These are phyloP conservation scores for Bacterosira constricta DNA, from an alignment of 108 stramenopile species.

Conservation along the genomic window DNA sequence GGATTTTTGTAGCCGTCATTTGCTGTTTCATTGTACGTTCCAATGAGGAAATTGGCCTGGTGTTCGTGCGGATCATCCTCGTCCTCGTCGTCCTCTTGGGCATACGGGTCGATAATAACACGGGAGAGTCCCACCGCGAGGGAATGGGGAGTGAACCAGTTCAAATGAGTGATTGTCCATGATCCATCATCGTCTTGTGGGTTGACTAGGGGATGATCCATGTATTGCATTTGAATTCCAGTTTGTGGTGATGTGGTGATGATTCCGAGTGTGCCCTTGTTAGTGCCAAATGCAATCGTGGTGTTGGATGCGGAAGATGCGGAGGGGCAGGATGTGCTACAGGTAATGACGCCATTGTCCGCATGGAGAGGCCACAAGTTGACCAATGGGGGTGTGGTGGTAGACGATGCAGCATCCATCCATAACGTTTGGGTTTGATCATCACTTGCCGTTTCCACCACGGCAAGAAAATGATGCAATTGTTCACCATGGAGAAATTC, in stretches of 20 bases:
- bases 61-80: constrained; percentile 68
- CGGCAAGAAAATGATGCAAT: constrained; percentile 24
- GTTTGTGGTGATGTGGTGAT: neutral
- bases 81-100: constrained; percentile 54
- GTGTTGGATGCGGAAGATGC: neutral
- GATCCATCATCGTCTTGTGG: constrained; percentile 2
- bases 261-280: constrained; percentile 21
- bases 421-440: neutral
- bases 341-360: constrained; percentile 10
- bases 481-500: constrained; percentile 14
- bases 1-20: constrained; percentile 13
- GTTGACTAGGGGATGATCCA: constrained; percentile 16
- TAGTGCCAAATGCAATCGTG: constrained; percentile 31
- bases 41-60: constrained; percentile 47
- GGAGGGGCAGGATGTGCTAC: constrained; percentile 5
- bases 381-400: neutral
- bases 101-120: constrained; percentile 45
- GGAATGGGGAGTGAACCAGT: constrained; percentile 51
- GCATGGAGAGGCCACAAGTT: constrained; percentile 12
- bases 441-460: constrained; percentile 3
- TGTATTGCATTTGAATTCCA: neutral
- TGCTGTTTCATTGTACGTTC: constrained; percentile 17
- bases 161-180: constrained; percentile 62
- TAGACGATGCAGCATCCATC: constrained; percentile 32
- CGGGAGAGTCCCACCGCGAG: constrained; percentile 66